Evolutionary conservation across 805 yeast species (phyloP).

Genomic region (Candida takata): DNA sequence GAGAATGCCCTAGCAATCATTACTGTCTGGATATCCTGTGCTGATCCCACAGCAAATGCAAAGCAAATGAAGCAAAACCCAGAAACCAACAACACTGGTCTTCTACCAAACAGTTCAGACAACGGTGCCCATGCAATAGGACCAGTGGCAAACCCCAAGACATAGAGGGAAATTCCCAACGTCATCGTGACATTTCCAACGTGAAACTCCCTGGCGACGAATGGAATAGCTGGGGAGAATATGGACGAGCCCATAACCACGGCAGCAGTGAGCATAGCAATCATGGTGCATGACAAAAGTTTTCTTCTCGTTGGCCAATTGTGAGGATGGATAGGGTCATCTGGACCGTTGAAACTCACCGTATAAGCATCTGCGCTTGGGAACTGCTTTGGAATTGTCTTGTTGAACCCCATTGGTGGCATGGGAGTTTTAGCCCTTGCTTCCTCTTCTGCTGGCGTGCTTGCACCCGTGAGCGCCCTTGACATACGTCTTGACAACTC

Average conservation of each 20-base stretch:
- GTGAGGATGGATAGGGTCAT: constrained; percentile 75
- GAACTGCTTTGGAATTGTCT: constrained; percentile 32
- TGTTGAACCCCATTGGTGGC: constrained; percentile 62
- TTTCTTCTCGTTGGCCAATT: constrained; percentile 59
- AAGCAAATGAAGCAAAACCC: constrained; percentile 51
- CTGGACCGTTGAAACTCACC: constrained; percentile 70
- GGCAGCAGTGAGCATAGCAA: constrained; percentile 44
- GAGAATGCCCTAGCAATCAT: constrained; percentile 73
- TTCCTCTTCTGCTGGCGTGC: constrained; percentile 22
- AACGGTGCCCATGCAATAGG: constrained; percentile 89
- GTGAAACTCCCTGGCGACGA: constrained; percentile 43
- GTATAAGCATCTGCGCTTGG: constrained; percentile 62
- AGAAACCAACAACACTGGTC: constrained; percentile 50
- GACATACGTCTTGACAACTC: constrained; percentile 34
- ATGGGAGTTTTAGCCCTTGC: constrained; percentile 30
- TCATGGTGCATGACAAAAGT: constrained; percentile 32
- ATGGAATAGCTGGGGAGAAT: constrained; percentile 55
- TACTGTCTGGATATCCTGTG: constrained; percentile 70
- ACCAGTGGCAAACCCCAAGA: constrained; percentile 90
- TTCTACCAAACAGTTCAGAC: constrained; percentile 74
- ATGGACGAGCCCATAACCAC: constrained; percentile 80
- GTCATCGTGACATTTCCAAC: constrained; percentile 66
- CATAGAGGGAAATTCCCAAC: constrained; percentile 72
- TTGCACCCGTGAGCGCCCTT: constrained; percentile 35
- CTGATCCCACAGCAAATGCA: constrained; percentile 70